Percentiles rank a stretch among this genome's conserved stretches.
Evolutionary conservation across 768 basidiomycete species (phyloP).

Genomic region (Daedaleopsis nitida): DNA sequence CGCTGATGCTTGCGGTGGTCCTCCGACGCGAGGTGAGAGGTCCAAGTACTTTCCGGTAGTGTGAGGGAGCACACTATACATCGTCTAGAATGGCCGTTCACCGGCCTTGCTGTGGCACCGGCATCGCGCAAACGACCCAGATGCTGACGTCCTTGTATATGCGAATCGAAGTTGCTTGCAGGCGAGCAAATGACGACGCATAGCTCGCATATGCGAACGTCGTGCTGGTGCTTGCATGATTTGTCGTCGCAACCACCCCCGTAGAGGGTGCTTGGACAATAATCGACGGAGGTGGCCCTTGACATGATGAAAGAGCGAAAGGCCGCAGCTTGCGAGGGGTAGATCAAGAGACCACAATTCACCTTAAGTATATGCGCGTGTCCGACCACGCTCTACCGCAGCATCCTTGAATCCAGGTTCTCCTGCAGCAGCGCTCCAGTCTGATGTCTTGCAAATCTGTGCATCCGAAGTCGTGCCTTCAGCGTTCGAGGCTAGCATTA

Average conservation of each 20-base stretch:
- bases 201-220: constrained; percentile 24
- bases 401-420: background rate
- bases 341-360: background rate
- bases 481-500: too few species aligned
- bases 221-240: constrained; percentile 22
- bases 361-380: background rate
- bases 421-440: background rate
- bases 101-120: background rate
- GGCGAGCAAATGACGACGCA: constrained; percentile 21
- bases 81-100: constrained; percentile 17
- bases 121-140: background rate
- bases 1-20: constrained; percentile 41
- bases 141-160: constrained; percentile 17
- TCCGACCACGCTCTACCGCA: background rate
- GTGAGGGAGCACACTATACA: constrained; percentile 34
- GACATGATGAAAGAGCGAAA: background rate
- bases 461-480: too few species aligned
- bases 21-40: constrained; percentile 30
- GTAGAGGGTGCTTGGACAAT: constrained; percentile 14
- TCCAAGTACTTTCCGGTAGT: constrained; percentile 38
- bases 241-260: constrained; percentile 18
- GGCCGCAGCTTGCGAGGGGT: background rate
- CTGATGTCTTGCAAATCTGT: background rate
- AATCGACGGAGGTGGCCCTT: background rate
- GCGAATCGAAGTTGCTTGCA: constrained; percentile 3